A percentile compares a stretch with the other conserved stretches of the same genome.
Conservation (phyloP, 2,329 filamentous ascomycete species). For the Colletotrichum liriopes region DNA sequence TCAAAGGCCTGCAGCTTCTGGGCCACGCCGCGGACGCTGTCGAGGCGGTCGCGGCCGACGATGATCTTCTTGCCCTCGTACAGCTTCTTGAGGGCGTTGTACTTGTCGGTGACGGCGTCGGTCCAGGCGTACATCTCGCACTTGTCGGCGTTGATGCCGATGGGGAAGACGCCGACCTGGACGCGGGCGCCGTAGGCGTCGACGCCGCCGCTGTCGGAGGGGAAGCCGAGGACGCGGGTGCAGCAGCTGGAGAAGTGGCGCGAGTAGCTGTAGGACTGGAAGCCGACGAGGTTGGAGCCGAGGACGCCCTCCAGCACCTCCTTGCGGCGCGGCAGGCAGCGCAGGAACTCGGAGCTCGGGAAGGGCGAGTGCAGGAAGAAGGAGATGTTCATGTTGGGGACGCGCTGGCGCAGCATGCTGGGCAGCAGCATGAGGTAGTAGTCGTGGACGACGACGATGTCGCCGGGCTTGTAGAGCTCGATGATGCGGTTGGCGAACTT, state of each 20-base stretch:
- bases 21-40: constrained; percentile 93
- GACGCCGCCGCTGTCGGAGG: constrained; percentile 86
- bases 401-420: constrained; percentile 86
- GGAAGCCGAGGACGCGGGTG: constrained; percentile 90
- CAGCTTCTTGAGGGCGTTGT: constrained; percentile 79
- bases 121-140: constrained; percentile 84
- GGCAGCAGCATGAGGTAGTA: constrained; percentile 94
- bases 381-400: constrained; percentile 92
- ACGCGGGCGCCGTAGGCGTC: constrained; percentile 92
- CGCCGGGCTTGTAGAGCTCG: constrained; percentile 91
- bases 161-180: constrained; percentile 93
- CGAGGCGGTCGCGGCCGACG: constrained; percentile 92
- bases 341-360: constrained; percentile 94
- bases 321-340: constrained; percentile 89
- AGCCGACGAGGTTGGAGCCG: constrained; percentile 92
- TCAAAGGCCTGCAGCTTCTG: constrained; percentile 97
- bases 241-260: constrained; percentile 96
- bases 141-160: constrained; percentile 90
- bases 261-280: constrained; percentile 96
- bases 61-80: constrained; percentile 96
- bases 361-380: constrained; percentile 97
- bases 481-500: constrained; percentile 92
- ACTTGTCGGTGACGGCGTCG: constrained; percentile 78
- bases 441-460: constrained; percentile 93
- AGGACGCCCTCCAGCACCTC: constrained; percentile 92